Evolutionary conservation across 2,329 filamentous ascomycete species (phyloP).

Genomic region (Scytalidium sp.): DNA sequence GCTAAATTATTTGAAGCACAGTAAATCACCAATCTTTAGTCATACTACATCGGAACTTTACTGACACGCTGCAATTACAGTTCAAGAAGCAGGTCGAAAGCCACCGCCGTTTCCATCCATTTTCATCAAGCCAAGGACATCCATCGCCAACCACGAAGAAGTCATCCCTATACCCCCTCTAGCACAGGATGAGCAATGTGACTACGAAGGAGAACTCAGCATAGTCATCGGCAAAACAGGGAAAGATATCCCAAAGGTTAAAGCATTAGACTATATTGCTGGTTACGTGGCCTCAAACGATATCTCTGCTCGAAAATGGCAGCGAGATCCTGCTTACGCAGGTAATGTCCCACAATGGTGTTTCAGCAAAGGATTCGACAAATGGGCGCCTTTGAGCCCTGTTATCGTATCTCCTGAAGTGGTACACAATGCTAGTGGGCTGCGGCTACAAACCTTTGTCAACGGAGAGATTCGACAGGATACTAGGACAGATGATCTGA

Average conservation of each 20-base stretch:
- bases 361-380: slow-evolving; percentile 42
- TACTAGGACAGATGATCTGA: slow-evolving; percentile 44
- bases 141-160: slow-evolving; percentile 31
- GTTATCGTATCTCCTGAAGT: slow-evolving; percentile 30
- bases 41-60: too few species aligned
- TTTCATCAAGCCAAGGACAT: slow-evolving; percentile 47
- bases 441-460: slow-evolving; percentile 37
- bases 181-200: slow-evolving; percentile 16
- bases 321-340: slow-evolving; percentile 34
- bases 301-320: slow-evolving; percentile 35
- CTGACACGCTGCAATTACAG: too few species aligned
- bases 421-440: slow-evolving; percentile 27
- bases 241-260: slow-evolving; percentile 33
- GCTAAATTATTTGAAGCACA: slow-evolving; percentile 35
- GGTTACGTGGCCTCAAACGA: slow-evolving; percentile 41
- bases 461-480: slow-evolving; percentile 41
- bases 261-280: slow-evolving; percentile 36
- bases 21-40: slow-evolving; percentile 13
- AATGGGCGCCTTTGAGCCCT: slow-evolving; percentile 38
- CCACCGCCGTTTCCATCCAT: slow-evolving; percentile 48
- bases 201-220: neutral
- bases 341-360: slow-evolving; percentile 41
- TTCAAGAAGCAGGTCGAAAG: slow-evolving; percentile 44
- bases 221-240: slow-evolving; percentile 37
- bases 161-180: slow-evolving; percentile 44